Evolutionary conservation across 1,284 basidiomycete species (phyloP).

Genomic region (Cystobasidiaceae sp.): DNA sequence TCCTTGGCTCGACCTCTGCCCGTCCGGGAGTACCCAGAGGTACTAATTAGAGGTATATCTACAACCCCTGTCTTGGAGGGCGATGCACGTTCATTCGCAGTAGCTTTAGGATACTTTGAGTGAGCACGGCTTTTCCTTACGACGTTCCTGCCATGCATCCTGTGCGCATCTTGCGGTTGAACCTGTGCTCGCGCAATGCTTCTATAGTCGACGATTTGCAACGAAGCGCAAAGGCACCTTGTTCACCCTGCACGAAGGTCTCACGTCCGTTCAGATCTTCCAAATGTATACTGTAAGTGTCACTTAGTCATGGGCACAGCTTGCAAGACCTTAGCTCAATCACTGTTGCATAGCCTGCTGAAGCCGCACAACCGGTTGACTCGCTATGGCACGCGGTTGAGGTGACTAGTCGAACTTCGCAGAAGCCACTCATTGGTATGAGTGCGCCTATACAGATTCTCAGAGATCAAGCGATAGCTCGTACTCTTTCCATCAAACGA

Average conservation of each 20-base stretch:
- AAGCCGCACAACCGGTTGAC: slow-evolving; percentile 6
- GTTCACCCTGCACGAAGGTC: not conserved
- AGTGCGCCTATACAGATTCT: slow-evolving; percentile 7
- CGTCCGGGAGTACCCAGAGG: slow-evolving; percentile 6
- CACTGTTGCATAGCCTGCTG: not conserved
- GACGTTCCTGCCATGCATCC: not conserved
- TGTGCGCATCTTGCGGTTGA: not conserved
- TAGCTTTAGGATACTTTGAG: slow-evolving; percentile 24
- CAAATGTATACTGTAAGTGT: slow-evolving; percentile 5
- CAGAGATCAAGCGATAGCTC: slow-evolving; percentile 1
- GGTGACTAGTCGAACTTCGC: not conserved
- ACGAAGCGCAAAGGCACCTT: not conserved
- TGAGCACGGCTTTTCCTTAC: too few relatives aligned
- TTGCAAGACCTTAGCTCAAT: not conserved
- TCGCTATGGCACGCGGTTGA: not conserved
- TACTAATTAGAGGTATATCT: slow-evolving; percentile 5
- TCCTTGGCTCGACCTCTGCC: slow-evolving; percentile 1
- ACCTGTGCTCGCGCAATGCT: too few relatives aligned
- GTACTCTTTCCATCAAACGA: not conserved
- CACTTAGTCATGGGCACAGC: too few relatives aligned
- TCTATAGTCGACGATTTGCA: slow-evolving; percentile 25
- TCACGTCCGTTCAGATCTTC: slow-evolving; percentile 9
- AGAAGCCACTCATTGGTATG: not conserved
- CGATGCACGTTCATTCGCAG: slow-evolving; percentile 13
- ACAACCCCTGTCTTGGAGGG: slow-evolving; percentile 20